Conservation (phyloP, 306 rosid species). For the Castanopsis chinensis region DNA sequence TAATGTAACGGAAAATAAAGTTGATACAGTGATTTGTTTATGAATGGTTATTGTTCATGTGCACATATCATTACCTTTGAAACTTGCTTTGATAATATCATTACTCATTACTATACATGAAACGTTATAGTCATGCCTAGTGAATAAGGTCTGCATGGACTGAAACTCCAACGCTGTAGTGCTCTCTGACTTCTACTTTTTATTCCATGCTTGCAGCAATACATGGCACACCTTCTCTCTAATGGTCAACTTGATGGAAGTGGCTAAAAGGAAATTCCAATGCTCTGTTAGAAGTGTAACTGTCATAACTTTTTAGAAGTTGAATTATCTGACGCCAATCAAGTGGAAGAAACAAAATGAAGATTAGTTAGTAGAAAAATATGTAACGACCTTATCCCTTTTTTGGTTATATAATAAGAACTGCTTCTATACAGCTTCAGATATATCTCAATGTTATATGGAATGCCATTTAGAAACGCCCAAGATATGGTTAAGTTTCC, state of each 20-base stretch:
- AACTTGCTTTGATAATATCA: background rate
- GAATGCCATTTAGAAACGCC: too few species aligned
- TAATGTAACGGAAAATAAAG: too few species aligned
- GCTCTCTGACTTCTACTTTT: background rate
- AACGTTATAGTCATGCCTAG: background rate
- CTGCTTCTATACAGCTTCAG: background rate
- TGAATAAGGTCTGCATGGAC: background rate
- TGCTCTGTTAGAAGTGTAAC: background rate
- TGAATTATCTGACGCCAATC: background rate
- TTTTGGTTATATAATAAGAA: background rate
- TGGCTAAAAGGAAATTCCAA: conserved; percentile 23
- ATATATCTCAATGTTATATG: background rate
- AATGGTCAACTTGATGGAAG: conserved; percentile 89
- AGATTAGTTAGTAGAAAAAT: background rate
- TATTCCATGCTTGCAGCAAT: conserved; percentile 58
- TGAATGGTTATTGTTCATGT: background rate
- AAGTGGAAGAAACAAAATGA: background rate
- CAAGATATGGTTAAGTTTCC: too few species aligned
- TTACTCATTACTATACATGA: background rate
- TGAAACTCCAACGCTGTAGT: background rate
- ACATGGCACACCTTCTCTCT: conserved; percentile 91
- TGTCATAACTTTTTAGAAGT: background rate
- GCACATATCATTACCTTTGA: background rate
- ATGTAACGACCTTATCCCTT: background rate
- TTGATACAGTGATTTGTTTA: too few species aligned